Percentiles rank a stretch among this genome's conserved stretches.
Evolutionary conservation across 2,329 filamentous ascomycete species (phyloP).

Genomic region (Penicillium italicum): DNA sequence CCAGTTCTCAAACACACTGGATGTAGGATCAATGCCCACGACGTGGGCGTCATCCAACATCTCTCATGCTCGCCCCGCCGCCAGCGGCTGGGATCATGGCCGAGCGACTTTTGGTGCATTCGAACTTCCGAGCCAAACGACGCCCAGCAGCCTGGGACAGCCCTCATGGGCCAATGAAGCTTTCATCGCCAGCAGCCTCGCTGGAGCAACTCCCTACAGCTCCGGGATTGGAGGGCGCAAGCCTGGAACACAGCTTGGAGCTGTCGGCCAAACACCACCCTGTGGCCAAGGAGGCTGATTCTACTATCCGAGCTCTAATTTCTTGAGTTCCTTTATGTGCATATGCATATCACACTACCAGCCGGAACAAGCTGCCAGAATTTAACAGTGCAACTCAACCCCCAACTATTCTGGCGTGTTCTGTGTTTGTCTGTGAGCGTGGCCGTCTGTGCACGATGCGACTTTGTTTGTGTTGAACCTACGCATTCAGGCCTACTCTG

Average conservation of each 20-base stretch:
- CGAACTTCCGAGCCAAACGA: slow-evolving; percentile 24
- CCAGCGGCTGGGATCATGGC: slow-evolving; percentile 25
- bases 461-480: not conserved
- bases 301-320: not conserved
- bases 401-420: slow-evolving; percentile 1
- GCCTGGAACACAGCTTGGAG: slow-evolving; percentile 34
- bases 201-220: slow-evolving; percentile 24
- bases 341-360: slow-evolving; percentile 6
- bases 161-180: slow-evolving; percentile 37
- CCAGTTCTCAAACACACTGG: slow-evolving; percentile 22
- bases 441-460: not conserved
- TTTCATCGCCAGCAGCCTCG: slow-evolving; percentile 34
- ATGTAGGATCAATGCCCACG: slow-evolving; percentile 22
- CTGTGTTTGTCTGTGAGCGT: not conserved
- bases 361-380: not conserved
- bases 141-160: slow-evolving; percentile 28
- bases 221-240: slow-evolving; percentile 28
- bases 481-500: not conserved
- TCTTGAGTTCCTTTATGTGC: slow-evolving; percentile 6
- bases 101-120: slow-evolving; percentile 21
- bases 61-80: slow-evolving; percentile 13
- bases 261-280: slow-evolving; percentile 47
- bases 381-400: not conserved
- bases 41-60: slow-evolving; percentile 24
- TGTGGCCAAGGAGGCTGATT: slow-evolving; percentile 49